These are phyloP conservation scores for Colletotrichum cuscutae DNA, from an alignment of 2,329 filamentous ascomycete species.

Conservation along the genomic window DNA sequence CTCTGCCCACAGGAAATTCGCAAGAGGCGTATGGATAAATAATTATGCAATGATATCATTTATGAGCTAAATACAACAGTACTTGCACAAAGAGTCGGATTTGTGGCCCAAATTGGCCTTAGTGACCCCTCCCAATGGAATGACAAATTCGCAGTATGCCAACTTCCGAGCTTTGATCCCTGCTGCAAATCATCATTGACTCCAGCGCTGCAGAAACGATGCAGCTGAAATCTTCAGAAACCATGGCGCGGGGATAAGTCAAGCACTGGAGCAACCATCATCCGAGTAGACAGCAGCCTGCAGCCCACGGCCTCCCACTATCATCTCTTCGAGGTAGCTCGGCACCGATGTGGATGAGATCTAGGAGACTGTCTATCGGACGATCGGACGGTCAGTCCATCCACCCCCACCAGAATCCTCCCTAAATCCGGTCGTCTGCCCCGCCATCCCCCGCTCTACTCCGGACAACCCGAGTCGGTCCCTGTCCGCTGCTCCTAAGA, in stretches of 20 bases:
- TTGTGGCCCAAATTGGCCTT: background rate
- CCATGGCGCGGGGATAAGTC: background rate
- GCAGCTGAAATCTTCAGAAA: background rate
- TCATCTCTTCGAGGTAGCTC: background rate
- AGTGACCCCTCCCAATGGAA: background rate
- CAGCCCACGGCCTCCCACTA: background rate
- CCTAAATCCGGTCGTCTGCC: conserved; percentile 11
- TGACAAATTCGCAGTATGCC: background rate
- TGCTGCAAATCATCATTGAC: background rate
- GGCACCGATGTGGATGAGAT: background rate
- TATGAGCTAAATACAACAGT: background rate
- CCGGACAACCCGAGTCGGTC: conserved; percentile 27
- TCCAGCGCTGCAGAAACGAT: background rate
- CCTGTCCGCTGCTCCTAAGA: conserved; percentile 11
- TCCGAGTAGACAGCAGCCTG: background rate
- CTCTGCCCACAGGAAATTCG: background rate
- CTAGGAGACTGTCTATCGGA: background rate
- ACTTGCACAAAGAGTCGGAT: background rate
- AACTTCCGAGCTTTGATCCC: background rate
- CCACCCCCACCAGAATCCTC: background rate
- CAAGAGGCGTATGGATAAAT: background rate
- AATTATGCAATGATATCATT: background rate
- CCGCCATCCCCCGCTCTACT: background rate
- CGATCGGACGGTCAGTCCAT: conserved; percentile 9
- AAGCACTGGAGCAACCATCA: background rate